Conservation (phyloP, 148 eudicot species). For the Drosera capensis region DNA sequence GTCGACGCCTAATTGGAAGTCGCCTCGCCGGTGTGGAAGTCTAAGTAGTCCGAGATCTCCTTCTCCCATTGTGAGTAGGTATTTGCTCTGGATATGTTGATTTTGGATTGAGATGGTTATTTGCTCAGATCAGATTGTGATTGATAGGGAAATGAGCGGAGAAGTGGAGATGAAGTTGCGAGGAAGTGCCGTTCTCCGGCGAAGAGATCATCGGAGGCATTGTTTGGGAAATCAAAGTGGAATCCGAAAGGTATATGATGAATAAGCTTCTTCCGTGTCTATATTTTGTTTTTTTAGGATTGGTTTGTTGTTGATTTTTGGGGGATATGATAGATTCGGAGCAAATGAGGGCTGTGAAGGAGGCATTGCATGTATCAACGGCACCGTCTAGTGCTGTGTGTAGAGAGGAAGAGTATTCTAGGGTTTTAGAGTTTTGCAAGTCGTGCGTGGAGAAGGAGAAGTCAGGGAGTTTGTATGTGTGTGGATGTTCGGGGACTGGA, state of each 20-base stretch:
- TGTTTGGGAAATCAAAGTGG: conserved; percentile 47
- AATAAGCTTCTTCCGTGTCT: neutral
- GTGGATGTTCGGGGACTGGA: conserved; percentile 93
- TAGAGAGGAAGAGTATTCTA: conserved; percentile 57
- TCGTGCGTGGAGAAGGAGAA: conserved; percentile 37
- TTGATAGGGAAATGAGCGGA: conserved; percentile 25
- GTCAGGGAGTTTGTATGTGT: conserved; percentile 64
- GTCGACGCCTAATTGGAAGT: conserved; percentile 35
- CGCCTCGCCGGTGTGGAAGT: conserved; percentile 38
- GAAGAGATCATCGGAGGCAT: conserved; percentile 33
- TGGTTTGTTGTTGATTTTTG: neutral
- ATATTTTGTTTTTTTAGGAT: neutral
- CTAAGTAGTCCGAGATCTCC: conserved; percentile 36
- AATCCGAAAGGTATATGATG: conserved; percentile 39
- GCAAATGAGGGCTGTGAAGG: conserved; percentile 59
- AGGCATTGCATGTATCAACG: conserved; percentile 73
- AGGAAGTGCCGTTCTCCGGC: conserved; percentile 19
- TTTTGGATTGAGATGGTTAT: neutral
- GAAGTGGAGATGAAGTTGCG: conserved; percentile 11
- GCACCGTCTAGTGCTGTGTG: conserved; percentile 42
- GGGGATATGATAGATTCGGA: conserved; percentile 26
- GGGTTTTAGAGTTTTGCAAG: conserved; percentile 61
- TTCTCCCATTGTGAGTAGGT: no score
- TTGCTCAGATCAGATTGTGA: no score
- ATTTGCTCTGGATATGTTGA: neutral